Conservation (phyloP, 179 eudicot species). For the Sideroxylon spinosum region DNA sequence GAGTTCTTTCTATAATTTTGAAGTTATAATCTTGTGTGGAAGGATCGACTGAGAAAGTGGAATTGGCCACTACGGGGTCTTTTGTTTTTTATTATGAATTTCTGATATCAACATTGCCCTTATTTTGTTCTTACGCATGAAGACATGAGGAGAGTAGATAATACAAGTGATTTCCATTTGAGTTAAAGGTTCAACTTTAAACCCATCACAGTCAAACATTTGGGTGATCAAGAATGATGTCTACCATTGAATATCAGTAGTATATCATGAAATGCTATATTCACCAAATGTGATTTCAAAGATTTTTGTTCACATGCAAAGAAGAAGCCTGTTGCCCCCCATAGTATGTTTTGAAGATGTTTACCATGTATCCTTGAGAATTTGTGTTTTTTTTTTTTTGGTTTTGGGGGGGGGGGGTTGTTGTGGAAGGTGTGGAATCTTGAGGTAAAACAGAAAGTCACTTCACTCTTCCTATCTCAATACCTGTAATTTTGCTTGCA, state of each 20-base stretch:
- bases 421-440: background rate
- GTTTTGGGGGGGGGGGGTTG: too few relatives aligned
- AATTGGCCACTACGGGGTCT: background rate
- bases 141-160: too few relatives aligned
- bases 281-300: background rate
- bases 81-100: too few relatives aligned
- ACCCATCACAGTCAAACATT: background rate
- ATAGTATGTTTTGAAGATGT: too few relatives aligned
- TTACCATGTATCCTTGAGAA: too few relatives aligned
- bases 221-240: background rate
- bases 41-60: background rate
- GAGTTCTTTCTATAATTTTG: background rate
- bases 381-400: too few relatives aligned
- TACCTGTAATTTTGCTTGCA: background rate
- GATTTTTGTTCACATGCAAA: background rate
- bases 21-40: background rate
- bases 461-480: background rate
- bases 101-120: too few relatives aligned
- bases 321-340: background rate
- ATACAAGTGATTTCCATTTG: background rate
- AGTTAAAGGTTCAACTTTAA: background rate
- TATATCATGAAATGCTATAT: background rate
- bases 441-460: background rate
- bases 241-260: background rate
- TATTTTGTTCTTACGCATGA: too few relatives aligned